Evolutionary conservation across 768 basidiomycete genomes (phyloP).

Genomic region (Dictyophora rubrovolvata): DNA sequence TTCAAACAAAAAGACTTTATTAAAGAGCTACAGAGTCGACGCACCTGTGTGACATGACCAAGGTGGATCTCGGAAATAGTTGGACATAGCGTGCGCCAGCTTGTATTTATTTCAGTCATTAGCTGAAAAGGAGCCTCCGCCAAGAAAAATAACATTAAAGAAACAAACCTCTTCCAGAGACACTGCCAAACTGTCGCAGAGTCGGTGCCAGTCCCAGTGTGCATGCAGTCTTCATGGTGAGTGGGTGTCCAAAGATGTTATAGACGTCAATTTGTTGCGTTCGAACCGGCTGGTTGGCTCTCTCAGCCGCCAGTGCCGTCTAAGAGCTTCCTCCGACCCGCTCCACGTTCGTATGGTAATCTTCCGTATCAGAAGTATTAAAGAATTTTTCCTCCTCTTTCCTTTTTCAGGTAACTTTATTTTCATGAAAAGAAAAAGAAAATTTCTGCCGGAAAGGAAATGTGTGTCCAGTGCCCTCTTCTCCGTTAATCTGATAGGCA

Average conservation of each 20-base stretch:
- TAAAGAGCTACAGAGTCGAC: not conserved
- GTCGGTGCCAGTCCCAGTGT: conserved; percentile 49
- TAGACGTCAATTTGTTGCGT: not conserved
- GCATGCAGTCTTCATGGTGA: conserved; percentile 28
- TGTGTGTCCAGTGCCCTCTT: not conserved
- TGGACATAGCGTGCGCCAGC: conserved; percentile 14
- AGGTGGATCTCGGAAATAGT: conserved; percentile 6
- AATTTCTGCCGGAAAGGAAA: not conserved
- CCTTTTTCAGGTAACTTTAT: too few species aligned
- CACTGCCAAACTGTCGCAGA: conserved; percentile 41
- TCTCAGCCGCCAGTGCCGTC: not conserved
- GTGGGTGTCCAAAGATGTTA: not conserved
- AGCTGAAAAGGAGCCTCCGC: not conserved
- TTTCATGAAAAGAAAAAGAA: too few species aligned
- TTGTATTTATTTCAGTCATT: not conserved
- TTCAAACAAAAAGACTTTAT: not conserved
- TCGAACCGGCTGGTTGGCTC: not conserved
- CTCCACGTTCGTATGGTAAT: not conserved
- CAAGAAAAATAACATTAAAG: not conserved
- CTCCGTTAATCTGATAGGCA: not conserved
- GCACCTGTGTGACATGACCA: conserved; percentile 13
- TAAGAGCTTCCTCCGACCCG: not conserved
- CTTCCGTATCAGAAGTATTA: too few species aligned
- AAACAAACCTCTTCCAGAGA: conserved; percentile 21
- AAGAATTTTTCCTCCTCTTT: too few species aligned